Base-by-base conservation (phyloP, 805 yeast species). In the Yamadazyma akitaensis region DNA sequence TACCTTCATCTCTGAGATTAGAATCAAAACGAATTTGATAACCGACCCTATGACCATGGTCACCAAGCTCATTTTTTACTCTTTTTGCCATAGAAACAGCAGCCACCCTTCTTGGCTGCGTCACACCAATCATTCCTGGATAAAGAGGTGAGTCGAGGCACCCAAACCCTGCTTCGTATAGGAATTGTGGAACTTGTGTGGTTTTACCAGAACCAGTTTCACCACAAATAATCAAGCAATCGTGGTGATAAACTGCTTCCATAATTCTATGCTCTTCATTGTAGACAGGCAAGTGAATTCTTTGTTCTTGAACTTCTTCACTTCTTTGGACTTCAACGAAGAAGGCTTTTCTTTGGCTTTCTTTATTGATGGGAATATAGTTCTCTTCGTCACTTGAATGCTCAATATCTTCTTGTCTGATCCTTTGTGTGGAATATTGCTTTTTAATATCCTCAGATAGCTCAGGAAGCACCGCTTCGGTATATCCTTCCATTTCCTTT, bases 201-300 rank as follows among this genome's bases (percentile, higher is more conserved):
- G 99, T 94, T 64, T 94, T 94, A 67, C 99, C 99, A 2, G 97
- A 90, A 57, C 99, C 99, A 0, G 99, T 94, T 58, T 91, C 98
- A 74, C 99, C 99, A 70, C 97, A 92, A 21, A 94, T 76, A 12
- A 94, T 84, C 0, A 91, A 82, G 50, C 92, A 85, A 58, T 91
- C 97, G 59, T 92, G 87, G 58, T 92, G 95, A 61, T 87, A 88
- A 42, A 94, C 79, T 1, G 97, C 96, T 62, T 94, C 99, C 97
- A 94, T 89, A 42, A 94, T 87, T 46, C 82, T 73, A 62, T 88
- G 96, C 59, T 94, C 99, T 63, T 89, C 96, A 6, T 84, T 84
- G 51, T 80, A 86, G 0, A 94, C 97, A 0, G 99, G 99, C 16
- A 94, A 70, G 43, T 81, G 76, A 67, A 82, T 71, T 51, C 99